phyloP scores from a whole-genome alignment of 108 stramenopile species.

The Skeletonema menzelii region DNA sequence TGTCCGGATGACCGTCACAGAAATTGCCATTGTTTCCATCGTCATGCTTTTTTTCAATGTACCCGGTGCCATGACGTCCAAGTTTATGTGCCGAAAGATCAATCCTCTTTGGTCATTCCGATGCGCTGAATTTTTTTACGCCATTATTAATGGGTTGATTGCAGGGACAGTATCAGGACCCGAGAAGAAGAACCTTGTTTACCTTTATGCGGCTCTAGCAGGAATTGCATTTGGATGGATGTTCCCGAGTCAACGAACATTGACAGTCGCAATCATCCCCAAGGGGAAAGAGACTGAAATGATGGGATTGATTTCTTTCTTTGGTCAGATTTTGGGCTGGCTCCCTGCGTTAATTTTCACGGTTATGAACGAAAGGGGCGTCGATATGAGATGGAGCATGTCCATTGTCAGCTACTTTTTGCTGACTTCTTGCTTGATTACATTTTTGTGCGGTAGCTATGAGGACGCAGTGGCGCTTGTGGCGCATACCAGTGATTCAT shows the following conservation, averaged over 20 bases:
- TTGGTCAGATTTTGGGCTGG: conserved; percentile 66
- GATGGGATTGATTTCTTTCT: conserved; percentile 57
- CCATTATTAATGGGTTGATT: conserved; percentile 22
- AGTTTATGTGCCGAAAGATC: conserved; percentile 37
- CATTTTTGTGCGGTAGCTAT: conserved; percentile 39
- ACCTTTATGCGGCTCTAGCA: conserved; percentile 12
- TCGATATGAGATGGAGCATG: conserved; percentile 55
- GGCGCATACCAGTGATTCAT: conserved; percentile 34
- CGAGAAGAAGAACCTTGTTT: conserved; percentile 31
- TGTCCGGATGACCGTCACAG: conserved; percentile 36
- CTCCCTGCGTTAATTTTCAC: conserved; percentile 74
- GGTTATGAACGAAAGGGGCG: conserved; percentile 66
- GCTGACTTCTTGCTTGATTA: conserved; percentile 11
- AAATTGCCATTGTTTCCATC: conserved; percentile 45
- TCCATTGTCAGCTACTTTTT: conserved; percentile 34
- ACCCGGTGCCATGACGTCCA: conserved; percentile 52
- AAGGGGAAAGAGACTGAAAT: conserved; percentile 61
- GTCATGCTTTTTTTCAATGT: conserved; percentile 46
- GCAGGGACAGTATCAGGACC: conserved; percentile 43
- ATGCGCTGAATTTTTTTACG: conserved; percentile 30
- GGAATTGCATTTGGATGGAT: conserved; percentile 48
- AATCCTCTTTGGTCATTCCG: conserved; percentile 53
- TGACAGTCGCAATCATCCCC: conserved; percentile 41
- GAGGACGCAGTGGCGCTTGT: conserved; percentile 21
- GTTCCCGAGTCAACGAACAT: conserved; percentile 52